Evolutionary conservation across 2,329 filamentous ascomycete species (phyloP), one percentile per base, ranked within the genome.

Genomic region (Plenodomus biglobosus): DNA sequence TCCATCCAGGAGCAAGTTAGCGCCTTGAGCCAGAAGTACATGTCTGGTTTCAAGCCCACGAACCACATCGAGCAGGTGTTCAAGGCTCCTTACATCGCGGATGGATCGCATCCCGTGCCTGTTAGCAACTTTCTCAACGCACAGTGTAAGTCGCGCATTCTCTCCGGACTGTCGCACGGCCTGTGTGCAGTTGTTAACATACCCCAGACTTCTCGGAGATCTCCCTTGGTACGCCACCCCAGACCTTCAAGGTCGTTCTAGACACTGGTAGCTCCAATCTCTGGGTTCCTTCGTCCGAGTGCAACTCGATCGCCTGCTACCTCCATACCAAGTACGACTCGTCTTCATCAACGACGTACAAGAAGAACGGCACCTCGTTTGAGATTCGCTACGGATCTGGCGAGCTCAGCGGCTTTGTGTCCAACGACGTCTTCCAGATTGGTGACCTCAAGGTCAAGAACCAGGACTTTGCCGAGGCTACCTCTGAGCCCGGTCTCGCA

Each of bases 231-330:
- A 92, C 86, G 40, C 94, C 94, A 59, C 86, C 94, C 27, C 94
- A 99, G 79, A 82, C 78, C 62, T 99, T 99, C 85, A 99, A 99
- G 84, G 95, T 99, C 61, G 88, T 99, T 58, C 87, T 99, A 58
- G 94, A 99, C 75, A 99, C 94, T 21, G 94, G 94, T 66, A 96
- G 91, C 82, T 97, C 94, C 73, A 99, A 99, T 81, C 84, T 99
- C 56, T 99, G 95, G 95, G 92, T 99, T 52, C 95, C 95, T 34
- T 96, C 92, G 19, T 80, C 84, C 48, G 81, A 90, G 70, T 99
- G 95, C 75, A 86, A 83, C 70, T 96, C 92, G 70, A 99, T 99
- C 70, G 95, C 94, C 58, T 99, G 94, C 84, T 99, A 92, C 78
- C 85, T 99, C 52, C 94, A 99, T 82, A 85, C 77, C 75, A 99